Base-by-base conservation (phyloP, 176 grass and related monocot genomes). In the Guadua angustifolia region DNA sequence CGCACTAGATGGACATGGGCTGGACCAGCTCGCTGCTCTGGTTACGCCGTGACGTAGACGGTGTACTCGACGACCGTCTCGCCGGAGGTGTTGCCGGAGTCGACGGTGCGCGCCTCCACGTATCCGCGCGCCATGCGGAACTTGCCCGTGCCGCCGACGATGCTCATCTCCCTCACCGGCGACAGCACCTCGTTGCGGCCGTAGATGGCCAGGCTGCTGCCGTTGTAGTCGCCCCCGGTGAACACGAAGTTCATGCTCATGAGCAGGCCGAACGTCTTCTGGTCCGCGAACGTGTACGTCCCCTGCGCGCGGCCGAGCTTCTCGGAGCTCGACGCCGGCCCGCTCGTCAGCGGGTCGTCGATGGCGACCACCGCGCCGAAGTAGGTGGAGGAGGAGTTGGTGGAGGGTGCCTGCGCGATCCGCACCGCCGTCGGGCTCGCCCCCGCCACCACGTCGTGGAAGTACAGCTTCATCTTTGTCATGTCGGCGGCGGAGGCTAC, bases 201-300 rank as follows among this genome's bases (percentile, higher is more conserved):
- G 1, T 88, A 0, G 24, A 97, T 86, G 22, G 83, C n/a, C 1
- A 97, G 70, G 58, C 43, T 82, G 82, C 94, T 97, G 3, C 92
- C 90, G 35, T 94, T 94, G 86, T 97, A 64, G 7, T 88, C 88
- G 4, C 94, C 94, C 7, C 77, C 90, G 3, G 84, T 82, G 71
- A 97, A 94, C 5, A 89, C 86, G 58, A 97, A 90, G 88, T 90
- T 94, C 94, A 97, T 94, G 36, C 63, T 21, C 92, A 94, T 90
- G 60, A 97, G 83, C 1, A 92, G 39, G 0, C 82, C 92, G 45
- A 70, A 42, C 19, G 79, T 88, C 3, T 14, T 1, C 77, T 76
- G 73, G 77, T 86, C 81, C 0, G 89, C 88, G 29, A 77, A 76
- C 33, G 88, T 87, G 45, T 97, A 97, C 9, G 91, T 82, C 7